Percentiles rank a stretch among this genome's conserved stretches.
Conservation (phyloP, 2,329 filamentous ascomycete species). For the Aspergillus quadricinctus region DNA sequence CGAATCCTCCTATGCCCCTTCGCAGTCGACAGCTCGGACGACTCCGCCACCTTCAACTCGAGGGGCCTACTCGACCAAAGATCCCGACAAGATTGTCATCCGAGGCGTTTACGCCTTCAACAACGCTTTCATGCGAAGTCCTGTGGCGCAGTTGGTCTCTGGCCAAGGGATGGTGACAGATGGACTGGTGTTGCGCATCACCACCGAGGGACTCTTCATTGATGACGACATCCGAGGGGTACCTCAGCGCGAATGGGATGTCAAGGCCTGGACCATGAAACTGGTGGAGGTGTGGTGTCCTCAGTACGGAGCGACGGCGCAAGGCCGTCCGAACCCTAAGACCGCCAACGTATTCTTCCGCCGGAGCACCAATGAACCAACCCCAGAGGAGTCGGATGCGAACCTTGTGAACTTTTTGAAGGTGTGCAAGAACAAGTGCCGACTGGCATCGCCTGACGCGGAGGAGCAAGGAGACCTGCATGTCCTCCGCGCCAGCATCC, state of each 20-base stretch:
- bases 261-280: conserved; percentile 97
- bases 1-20: conserved; percentile 81
- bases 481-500: conserved; percentile 54
- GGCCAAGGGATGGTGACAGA: conserved; percentile 84
- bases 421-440: conserved; percentile 62
- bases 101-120: conserved; percentile 90
- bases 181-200: conserved; percentile 85
- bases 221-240: conserved; percentile 91
- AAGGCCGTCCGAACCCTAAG: conserved; percentile 26
- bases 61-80: conserved; percentile 76
- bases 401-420: conserved; percentile 60
- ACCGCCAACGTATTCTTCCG: conserved; percentile 31
- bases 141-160: conserved; percentile 82
- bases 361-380: conserved; percentile 50
- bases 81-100: conserved; percentile 95
- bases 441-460: conserved; percentile 40
- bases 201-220: conserved; percentile 91
- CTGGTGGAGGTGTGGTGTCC: conserved; percentile 81
- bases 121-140: conserved; percentile 82
- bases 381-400: conserved; percentile 62
- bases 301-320: conserved; percentile 49
- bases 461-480: conserved; percentile 46
- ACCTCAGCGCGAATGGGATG: conserved; percentile 95
- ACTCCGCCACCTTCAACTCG: conserved; percentile 76
- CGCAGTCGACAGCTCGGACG: conserved; percentile 76